phyloP scores from a whole-genome alignment of 305 asterid species.

The Ilex paraguariensis region DNA sequence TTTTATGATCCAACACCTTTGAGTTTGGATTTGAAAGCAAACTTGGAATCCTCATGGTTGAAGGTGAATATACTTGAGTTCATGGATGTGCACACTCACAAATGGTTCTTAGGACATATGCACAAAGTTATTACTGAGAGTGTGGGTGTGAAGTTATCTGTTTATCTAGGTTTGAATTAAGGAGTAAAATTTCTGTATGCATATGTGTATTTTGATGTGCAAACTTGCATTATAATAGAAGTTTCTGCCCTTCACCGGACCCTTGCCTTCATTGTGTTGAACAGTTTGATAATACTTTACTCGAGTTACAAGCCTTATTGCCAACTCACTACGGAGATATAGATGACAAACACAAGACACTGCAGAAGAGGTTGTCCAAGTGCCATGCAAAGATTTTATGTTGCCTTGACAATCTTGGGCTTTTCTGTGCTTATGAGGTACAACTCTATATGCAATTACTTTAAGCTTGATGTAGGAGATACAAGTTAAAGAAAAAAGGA shows the following conservation, averaged over 20 bases:
- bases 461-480: not conserved
- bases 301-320: constrained; percentile 35
- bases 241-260: no score
- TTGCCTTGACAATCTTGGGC: constrained; percentile 83
- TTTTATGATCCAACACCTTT: constrained; percentile 48
- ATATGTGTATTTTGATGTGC: no score
- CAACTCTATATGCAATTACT: constrained; percentile 4
- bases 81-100: no score
- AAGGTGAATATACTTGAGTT: constrained; percentile 40
- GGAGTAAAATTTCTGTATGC: no score
- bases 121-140: no score
- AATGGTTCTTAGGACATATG: no score
- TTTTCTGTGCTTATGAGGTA: constrained; percentile 78
- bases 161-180: no score
- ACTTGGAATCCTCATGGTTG: constrained; percentile 39
- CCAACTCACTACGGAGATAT: constrained; percentile 26
- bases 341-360: constrained; percentile 22
- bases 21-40: constrained; percentile 37
- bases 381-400: constrained; percentile 47
- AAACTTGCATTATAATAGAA: no score
- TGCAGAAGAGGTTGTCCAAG: constrained; percentile 44
- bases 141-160: no score
- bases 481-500: not conserved
- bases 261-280: constrained; percentile 9
- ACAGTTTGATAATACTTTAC: constrained; percentile 57